Percentiles rank a stretch among this genome's conserved stretches.
Evolutionary conservation across 371 early-diverging fungal genomes (phyloP).

Genomic region (Apophysomyces trapeziformis): DNA sequence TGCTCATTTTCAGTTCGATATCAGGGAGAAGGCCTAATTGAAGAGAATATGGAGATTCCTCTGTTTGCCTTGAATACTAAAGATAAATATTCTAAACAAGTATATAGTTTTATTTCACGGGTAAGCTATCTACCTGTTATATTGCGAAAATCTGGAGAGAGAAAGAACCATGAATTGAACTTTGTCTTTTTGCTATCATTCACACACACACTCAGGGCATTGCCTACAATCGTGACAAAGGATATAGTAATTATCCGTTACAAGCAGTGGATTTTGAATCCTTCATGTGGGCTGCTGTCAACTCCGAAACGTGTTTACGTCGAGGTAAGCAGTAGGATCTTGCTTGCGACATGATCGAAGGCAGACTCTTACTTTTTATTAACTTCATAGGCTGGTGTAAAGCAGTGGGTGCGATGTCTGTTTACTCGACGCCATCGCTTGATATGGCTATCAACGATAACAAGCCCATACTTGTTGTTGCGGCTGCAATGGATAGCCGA

Average conservation of each 20-base stretch:
- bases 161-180: no score
- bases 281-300: conserved; percentile 75
- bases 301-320: conserved; percentile 70
- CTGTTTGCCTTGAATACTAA: conserved; percentile 67
- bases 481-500: conserved; percentile 69
- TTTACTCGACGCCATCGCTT: conserved; percentile 70
- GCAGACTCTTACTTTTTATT: no score
- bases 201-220: neutral
- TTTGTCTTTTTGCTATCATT: no score
- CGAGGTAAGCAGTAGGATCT: conserved; percentile 46
- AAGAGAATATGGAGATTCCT: conserved; percentile 63
- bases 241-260: conserved; percentile 64
- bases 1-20: neutral
- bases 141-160: no score
- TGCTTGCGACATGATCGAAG: no score
- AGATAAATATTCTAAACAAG: conserved; percentile 25
- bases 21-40: conserved; percentile 64
- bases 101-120: conserved; percentile 6
- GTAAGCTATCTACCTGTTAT: neutral
- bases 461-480: conserved; percentile 69
- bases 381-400: conserved; percentile 63
- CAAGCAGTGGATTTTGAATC: conserved; percentile 72
- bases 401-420: conserved; percentile 73
- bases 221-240: conserved; percentile 46
- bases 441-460: conserved; percentile 56